Percentiles rank a stretch among this genome's conserved stretches.
Evolutionary conservation across 2,329 filamentous ascomycete genomes (phyloP).

Genomic region (Orbilia ellipsospora): DNA sequence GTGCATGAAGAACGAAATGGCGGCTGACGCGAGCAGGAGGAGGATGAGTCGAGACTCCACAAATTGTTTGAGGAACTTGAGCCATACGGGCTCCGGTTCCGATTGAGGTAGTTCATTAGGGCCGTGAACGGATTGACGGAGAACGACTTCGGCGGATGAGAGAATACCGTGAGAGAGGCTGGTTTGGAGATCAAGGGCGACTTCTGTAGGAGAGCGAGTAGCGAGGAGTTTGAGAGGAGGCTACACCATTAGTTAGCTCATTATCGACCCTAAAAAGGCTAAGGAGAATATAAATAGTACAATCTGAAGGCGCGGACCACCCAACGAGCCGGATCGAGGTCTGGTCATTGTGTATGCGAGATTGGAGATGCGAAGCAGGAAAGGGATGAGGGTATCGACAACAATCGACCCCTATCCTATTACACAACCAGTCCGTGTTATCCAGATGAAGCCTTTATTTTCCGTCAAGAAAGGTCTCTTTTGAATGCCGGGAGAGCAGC

Average conservation of each 20-base stretch:
- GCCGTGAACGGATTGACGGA: slow-evolving; percentile 81
- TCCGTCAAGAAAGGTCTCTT: too few species aligned
- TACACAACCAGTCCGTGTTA: slow-evolving; percentile 29
- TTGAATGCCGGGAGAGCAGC: too few species aligned
- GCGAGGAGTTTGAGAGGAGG: slow-evolving; percentile 44
- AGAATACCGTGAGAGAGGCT: slow-evolving; percentile 86
- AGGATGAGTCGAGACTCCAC: slow-evolving; percentile 89
- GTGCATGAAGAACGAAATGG: slow-evolving; percentile 86
- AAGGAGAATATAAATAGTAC: slow-evolving; percentile 4
- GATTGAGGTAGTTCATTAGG: slow-evolving; percentile 96
- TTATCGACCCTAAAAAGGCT: neutral
- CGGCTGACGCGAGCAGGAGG: slow-evolving; percentile 87
- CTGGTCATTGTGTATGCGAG: slow-evolving; percentile 25
- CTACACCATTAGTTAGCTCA: slow-evolving; percentile 10
- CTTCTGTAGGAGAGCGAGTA: slow-evolving; percentile 47
- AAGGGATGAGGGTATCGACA: slow-evolving; percentile 52
- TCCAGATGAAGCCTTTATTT: neutral
- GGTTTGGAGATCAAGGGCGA: slow-evolving; percentile 61
- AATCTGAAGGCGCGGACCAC: slow-evolving; percentile 21
- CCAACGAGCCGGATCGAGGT: slow-evolving; percentile 38
- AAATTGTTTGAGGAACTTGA: slow-evolving; percentile 95
- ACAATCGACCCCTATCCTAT: slow-evolving; percentile 53
- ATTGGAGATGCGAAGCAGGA: slow-evolving; percentile 8
- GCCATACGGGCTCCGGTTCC: slow-evolving; percentile 90
- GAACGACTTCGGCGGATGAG: slow-evolving; percentile 77